Base-by-base conservation (phyloP, 495 filamentous ascomycete species). In the Corynascus novoguineensis region DNA sequence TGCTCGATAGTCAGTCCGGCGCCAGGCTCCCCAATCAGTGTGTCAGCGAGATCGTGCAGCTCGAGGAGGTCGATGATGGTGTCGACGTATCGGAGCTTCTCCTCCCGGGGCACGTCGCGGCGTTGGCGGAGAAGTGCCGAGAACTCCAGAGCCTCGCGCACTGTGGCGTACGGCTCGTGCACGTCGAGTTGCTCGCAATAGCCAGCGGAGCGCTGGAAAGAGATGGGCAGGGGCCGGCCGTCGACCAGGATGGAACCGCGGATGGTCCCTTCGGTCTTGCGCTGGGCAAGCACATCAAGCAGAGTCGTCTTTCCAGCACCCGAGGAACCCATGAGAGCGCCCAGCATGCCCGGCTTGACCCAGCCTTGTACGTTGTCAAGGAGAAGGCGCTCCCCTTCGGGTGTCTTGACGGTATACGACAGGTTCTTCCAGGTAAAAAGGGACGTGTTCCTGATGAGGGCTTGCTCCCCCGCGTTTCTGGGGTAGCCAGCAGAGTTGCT, bases 181-280 rank as follows among this genome's bases (percentile, higher is more conserved):
- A 95, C 64, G 74, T 96, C 90, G 68, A 87, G 86, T 67, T 96
- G 90, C 65, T 93, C 83, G 63, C 86, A 89, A 74, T 89, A 95
- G 27, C 90, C 90, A 34, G 88, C 91, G 4, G 79, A 80, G n/a
- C 90, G 79, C 65, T 91, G 87, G 71, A 95, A 96, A n/a, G 86
- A 84, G 4, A 77, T 66, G 1, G 81, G 84, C 0, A 90, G 78
- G 2, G 81, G 75, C 25, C 81, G 79, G 12, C 90, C 90, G 62
- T 93, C 86, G 17, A 95, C 86, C 27, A 89, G 74, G 77, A 92
- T 87, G 19, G 85, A 79, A 3, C 89, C 89, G 6, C 69, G 70
- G 28, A 92, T 75, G 5, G 86, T 79, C 29, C 90, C 90, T 58
- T 78, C 81, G 31, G 77, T 83, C 65, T 89, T 84, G n/a, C 89